Conservation (phyloP, 768 basidiomycete genomes). For the Calocybe cyanea region DNA sequence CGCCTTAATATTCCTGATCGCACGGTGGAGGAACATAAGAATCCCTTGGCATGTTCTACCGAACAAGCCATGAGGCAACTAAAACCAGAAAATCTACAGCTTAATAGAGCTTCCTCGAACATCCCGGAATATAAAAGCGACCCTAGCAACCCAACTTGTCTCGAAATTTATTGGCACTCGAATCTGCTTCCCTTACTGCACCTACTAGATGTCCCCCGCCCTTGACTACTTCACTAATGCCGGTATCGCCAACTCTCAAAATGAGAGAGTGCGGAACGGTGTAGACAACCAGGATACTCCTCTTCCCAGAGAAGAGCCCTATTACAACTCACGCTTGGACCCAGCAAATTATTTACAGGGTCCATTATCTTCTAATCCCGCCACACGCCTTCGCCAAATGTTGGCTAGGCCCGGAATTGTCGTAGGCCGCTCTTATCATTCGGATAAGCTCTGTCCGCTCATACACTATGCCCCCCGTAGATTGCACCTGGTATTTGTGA, state of each 20-base stretch:
- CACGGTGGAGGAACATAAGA: background rate
- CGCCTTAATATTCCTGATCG: conserved; percentile 1
- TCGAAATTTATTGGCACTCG: background rate
- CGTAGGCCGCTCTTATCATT: conserved; percentile 36
- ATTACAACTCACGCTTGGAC: conserved; percentile 68
- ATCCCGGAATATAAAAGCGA: conserved; percentile 5
- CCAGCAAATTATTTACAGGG: conserved; percentile 67
- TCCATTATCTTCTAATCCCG: conserved; percentile 62
- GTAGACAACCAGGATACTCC: background rate
- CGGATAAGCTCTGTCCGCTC: background rate
- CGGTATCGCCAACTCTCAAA: conserved; percentile 3
- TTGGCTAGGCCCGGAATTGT: conserved; percentile 72
- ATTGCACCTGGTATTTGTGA: conserved; percentile 79
- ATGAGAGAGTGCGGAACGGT: background rate
- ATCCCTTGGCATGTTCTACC: conserved; percentile 11
- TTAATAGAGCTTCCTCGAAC: background rate
- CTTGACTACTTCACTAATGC: conserved; percentile 19
- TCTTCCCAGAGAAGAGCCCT: conserved; percentile 24
- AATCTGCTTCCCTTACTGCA: background rate
- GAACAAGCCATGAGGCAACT: conserved; percentile 6
- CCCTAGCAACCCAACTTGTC: background rate
- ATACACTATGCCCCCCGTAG: conserved; percentile 32
- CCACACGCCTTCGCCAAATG: conserved; percentile 70
- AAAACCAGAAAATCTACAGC: background rate
- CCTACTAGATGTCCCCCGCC: conserved; percentile 17